phyloP scores from a whole-genome alignment of 768 basidiomycete species.

The Galerina sulciceps region DNA sequence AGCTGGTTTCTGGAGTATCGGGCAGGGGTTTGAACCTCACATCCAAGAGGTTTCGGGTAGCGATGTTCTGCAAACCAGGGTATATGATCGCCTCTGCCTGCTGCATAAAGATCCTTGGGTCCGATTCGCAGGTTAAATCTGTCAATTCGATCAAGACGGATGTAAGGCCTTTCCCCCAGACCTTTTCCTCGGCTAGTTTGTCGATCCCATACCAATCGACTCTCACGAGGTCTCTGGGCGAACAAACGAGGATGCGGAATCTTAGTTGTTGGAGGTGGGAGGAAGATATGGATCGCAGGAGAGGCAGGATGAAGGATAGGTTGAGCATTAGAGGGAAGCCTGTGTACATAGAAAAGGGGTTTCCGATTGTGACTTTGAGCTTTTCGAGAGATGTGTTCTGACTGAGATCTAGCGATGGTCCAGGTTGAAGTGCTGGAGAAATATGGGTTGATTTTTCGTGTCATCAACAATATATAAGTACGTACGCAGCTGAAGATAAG shows the following conservation, averaged over 20 bases:
- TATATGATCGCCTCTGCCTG: conserved; percentile 3
- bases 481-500: background rate
- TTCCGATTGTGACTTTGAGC: background rate
- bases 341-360: background rate
- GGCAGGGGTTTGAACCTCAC: background rate
- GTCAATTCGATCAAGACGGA: background rate
- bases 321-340: background rate
- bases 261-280: background rate
- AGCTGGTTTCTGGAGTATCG: too few relatives aligned
- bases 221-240: background rate
- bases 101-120: background rate
- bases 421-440: too few relatives aligned
- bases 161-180: background rate
- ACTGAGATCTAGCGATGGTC: background rate
- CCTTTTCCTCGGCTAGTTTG: background rate
- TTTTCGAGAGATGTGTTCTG: background rate
- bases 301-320: background rate
- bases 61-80: background rate
- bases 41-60: background rate
- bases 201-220: conserved; percentile 11
- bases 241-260: background rate
- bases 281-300: conserved; percentile 6
- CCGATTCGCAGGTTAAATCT: background rate
- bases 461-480: background rate
- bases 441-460: too few relatives aligned